These are phyloP conservation scores for Apophysomyces trapeziformis DNA, from an alignment of 371 early-diverging fungal species.

Conservation along the genomic window DNA sequence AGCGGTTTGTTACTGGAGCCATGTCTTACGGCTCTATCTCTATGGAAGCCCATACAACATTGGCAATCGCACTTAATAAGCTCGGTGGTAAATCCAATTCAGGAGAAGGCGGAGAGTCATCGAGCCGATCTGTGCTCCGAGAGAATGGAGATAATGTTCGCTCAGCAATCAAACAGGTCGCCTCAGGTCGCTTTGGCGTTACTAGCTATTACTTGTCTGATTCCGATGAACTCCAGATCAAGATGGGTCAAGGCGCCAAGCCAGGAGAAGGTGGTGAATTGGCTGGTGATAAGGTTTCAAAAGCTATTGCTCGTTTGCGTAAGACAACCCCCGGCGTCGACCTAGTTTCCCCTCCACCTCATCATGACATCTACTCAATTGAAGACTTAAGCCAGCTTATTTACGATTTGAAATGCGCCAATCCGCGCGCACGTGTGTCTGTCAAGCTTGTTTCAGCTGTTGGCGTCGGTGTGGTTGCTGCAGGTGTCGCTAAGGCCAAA, in stretches of 20 bases:
- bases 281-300: conserved; percentile 86
- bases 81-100: conserved; percentile 97
- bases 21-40: conserved; percentile 99
- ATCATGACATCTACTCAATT: conserved; percentile 97
- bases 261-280: conserved; percentile 94
- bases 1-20: conserved; percentile 97
- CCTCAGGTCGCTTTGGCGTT: conserved; percentile 97
- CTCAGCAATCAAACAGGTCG: conserved; percentile 97
- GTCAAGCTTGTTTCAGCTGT: conserved; percentile 97
- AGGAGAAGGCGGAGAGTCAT: conserved; percentile 98
- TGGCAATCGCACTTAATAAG: conserved; percentile 95
- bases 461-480: conserved; percentile 95
- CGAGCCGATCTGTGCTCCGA: conserved; percentile 70
- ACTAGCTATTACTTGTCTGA: conserved; percentile 92
- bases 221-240: conserved; percentile 96
- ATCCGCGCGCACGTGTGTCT: conserved; percentile 88
- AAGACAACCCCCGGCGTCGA: conserved; percentile 96
- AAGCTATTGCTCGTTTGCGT: conserved; percentile 90
- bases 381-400: conserved; percentile 98
- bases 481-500: conserved; percentile 96
- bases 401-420: conserved; percentile 94
- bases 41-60: conserved; percentile 88
- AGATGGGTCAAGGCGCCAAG: conserved; percentile 99
- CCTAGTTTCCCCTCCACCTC: conserved; percentile 95
- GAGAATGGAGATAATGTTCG: conserved; percentile 83